Base-by-base conservation (phyloP, 768 basidiomycete genomes). In the Mycena alexandri region DNA sequence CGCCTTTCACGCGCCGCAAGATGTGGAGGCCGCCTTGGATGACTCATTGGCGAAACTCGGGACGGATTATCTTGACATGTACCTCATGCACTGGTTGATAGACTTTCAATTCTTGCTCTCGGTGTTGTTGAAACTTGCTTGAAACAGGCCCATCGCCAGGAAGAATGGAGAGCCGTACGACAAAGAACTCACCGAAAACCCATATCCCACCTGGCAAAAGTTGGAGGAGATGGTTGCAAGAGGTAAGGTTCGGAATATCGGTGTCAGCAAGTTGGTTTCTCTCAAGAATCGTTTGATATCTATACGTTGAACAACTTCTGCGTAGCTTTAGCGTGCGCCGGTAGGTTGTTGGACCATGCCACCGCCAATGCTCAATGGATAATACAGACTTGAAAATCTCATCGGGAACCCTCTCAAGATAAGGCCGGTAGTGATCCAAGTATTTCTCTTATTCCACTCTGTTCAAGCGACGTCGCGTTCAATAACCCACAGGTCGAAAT, bases 171-270 rank as follows among this genome's bases (percentile, higher is more conserved):
- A 81, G 60, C 76, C 82, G 44, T 73, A 84, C 19, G 75, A 91
- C 66, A 85, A 89, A 61, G 83, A 83, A 5, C 86, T 93, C 5
- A 90, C 90, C 8, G 87, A 85, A 22, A 83, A 93, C 73, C 88
- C 92, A 2, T 90, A 91, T 73, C 89, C 89, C 16, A 93, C 93
- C 0, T 94, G 93, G 93, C 81, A 90, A 75, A 93, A 88, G 68
- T 86, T 94, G 53, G 93, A 94, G 74, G 87, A 91, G 77, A 79
- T 93, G 79, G 90, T 93, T 5, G 87, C 87, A 69, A 90, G 88
- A 71, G 93, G 93, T 24, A 91, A 93, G 75, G 79, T 92, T 46
- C 85, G 85, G 75, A 91, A 93, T 71, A 95, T 95, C 60, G 94
- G 94, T 47, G 82, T 95, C 48, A 92, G 91, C 90, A 95, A 95